Conservation (phyloP, 2,329 filamentous ascomycete species). For the Canariomyces notabilis region DNA sequence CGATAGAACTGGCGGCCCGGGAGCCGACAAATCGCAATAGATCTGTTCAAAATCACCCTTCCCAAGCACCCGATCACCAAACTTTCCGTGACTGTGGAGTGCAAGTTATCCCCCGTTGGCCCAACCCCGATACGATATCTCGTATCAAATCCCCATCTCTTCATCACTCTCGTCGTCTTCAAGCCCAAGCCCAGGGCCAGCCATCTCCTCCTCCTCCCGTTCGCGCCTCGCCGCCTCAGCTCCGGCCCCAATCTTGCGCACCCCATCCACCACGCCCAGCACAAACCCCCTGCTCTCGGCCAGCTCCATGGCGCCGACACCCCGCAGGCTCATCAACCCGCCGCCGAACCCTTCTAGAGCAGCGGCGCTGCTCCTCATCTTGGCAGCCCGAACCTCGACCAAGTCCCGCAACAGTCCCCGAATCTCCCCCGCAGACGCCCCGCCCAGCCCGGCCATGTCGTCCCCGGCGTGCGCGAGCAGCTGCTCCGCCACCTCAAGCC, state of each 20-base stretch:
- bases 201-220: conserved; percentile 63
- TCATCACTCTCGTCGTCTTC: conserved; percentile 54
- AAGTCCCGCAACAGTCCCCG: conserved; percentile 73
- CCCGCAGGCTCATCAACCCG: conserved; percentile 63
- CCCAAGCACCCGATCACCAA: not conserved
- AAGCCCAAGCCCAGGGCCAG: conserved; percentile 53
- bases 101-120: not conserved
- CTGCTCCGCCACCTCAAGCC: conserved; percentile 86
- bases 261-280: conserved; percentile 76
- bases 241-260: conserved; percentile 77
- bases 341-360: conserved; percentile 66
- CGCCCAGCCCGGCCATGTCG: conserved; percentile 52
- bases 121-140: not conserved
- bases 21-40: not conserved
- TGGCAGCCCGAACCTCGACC: conserved; percentile 82
- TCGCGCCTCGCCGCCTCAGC: conserved; percentile 74
- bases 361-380: conserved; percentile 72
- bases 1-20: not conserved
- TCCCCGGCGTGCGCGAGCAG: conserved; percentile 80
- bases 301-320: conserved; percentile 90
- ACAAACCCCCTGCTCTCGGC: conserved; percentile 83
- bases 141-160: conserved; percentile 41
- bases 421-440: conserved; percentile 62
- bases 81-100: too few species aligned
- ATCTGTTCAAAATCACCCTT: not conserved